phyloP scores from a whole-genome alignment of 169 alveolate genomes.

The Plasmodium inui region DNA sequence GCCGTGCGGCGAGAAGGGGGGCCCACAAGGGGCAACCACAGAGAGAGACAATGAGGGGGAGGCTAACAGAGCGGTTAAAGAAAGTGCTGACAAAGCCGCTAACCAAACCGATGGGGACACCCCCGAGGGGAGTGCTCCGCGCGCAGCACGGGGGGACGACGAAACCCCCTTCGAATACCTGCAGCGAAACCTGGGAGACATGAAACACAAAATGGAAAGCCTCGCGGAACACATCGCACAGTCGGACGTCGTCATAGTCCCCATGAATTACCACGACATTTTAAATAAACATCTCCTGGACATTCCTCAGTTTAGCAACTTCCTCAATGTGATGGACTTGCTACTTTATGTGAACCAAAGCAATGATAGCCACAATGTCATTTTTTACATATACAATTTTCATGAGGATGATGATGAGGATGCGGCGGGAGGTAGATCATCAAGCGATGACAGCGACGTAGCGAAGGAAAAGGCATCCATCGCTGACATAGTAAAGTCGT shows the following conservation, averaged over 20 bases:
- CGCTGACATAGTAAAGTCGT: not conserved
- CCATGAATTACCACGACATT: constrained; percentile 64
- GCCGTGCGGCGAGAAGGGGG: not conserved
- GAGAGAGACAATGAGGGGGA: not conserved
- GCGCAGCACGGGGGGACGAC: not conserved
- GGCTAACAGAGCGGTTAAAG: not conserved
- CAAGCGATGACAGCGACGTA: not conserved
- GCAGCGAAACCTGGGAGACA: constrained; percentile 15
- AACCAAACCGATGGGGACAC: not conserved
- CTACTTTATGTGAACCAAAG: not conserved
- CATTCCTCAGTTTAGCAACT: constrained; percentile 17
- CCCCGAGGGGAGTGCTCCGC: not conserved
- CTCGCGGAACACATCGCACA: not conserved
- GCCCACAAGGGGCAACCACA: not conserved
- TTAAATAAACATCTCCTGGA: constrained; percentile 49
- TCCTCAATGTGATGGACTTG: constrained; percentile 14
- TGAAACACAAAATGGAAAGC: constrained; percentile 6
- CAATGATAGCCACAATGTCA: constrained; percentile 8
- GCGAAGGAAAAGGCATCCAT: constrained; percentile 30
- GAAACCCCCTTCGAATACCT: constrained; percentile 45
- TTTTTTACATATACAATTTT: constrained; percentile 41
- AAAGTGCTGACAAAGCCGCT: not conserved
- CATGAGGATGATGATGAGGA: constrained; percentile 11
- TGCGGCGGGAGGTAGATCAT: not conserved
- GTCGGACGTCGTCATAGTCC: constrained; percentile 23